These are phyloP conservation scores for Lichtheimia corymbifera DNA, from an alignment of 371 early-diverging fungal genomes.

Conservation along the genomic window DNA sequence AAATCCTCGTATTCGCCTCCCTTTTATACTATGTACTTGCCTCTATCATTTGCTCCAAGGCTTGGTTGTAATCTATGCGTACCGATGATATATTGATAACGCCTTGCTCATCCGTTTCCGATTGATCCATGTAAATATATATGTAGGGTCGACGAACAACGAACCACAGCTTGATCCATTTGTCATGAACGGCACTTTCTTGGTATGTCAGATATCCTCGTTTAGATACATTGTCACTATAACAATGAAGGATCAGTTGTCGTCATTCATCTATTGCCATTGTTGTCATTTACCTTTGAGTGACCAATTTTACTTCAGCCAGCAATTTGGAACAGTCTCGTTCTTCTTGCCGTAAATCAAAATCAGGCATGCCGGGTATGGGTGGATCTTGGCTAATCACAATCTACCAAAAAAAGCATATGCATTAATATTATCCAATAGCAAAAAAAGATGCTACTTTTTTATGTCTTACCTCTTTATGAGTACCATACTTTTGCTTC, in stretches of 20 bases:
- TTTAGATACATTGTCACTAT: constrained; percentile 60
- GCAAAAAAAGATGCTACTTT: background rate
- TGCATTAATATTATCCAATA: no score
- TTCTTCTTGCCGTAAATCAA: background rate
- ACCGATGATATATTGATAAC: constrained; percentile 74
- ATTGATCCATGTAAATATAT: constrained; percentile 66
- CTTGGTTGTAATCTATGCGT: constrained; percentile 63
- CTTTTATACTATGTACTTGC: constrained; percentile 12
- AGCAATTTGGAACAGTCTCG: constrained; percentile 3
- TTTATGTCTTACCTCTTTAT: constrained; percentile 44
- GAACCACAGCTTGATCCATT: constrained; percentile 81
- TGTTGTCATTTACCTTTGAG: constrained; percentile 51
- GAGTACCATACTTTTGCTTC: constrained; percentile 44
- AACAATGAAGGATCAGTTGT: constrained; percentile 25
- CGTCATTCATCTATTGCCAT: constrained; percentile 21
- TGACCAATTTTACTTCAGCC: constrained; percentile 17
- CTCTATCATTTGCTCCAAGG: constrained; percentile 50
- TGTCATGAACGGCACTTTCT: constrained; percentile 57
- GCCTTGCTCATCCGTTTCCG: constrained; percentile 66
- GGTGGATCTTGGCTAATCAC: constrained; percentile 32
- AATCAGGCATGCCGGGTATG: constrained; percentile 6
- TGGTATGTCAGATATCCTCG: constrained; percentile 67
- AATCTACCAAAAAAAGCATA: constrained; percentile 15
- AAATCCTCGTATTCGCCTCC: no score
- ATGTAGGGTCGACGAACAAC: constrained; percentile 85